Evolutionary conservation across 2,329 filamentous ascomycete genomes (phyloP), one percentile per base, ranked within the genome.

Genomic region (Penicillium capsulatum): DNA sequence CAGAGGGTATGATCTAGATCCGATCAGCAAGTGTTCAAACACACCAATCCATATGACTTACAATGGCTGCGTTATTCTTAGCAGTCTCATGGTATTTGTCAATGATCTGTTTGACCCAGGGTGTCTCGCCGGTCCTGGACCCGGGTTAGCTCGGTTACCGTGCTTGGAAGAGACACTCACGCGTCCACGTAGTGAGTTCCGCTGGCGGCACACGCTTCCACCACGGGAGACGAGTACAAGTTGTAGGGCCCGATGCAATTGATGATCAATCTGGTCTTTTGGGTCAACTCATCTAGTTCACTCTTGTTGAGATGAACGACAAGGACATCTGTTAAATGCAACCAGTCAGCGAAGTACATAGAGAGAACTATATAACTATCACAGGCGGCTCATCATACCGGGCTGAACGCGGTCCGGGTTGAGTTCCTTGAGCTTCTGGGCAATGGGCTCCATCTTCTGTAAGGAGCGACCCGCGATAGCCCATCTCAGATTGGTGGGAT

Each of bases 381-480:
- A 16, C 15, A 7, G 14, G 37, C 28, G 22, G 10, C 14, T 28
- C 19, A 9, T 22, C 29, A 55, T 75, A 86, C 84, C 79, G 57
- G 89, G 88, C 37, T 78, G 75, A 24, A 70, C 58, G 37, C 90
- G 81, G 61, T 94, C 81, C 2, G 81, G 72, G 59, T 85, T 85
- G 42, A 84, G 56, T 40, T 68, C 60, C 54, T 80, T 80, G 60
- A 90, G 75, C 38, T 86, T 79, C 36, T 80, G 70, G 6, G 81
- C 79, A 8, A 96, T 65, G 28, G 69, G 67, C 50, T 84, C 76
- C 3, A 97, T 75, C 64, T 95, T 95, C 34, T 73, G 69, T 34
- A 75, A 70, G n/a, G 86, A 90, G 17, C 90, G 84, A 19, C 90
- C 90, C 31, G 88, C 86, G 39, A 96, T 72, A 10, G 87, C 90